Percentiles rank a stretch among this genome's conserved stretches.
Evolutionary conservation across 2,329 filamentous ascomycete species (phyloP).

Genomic region (Botrytis fabae): DNA sequence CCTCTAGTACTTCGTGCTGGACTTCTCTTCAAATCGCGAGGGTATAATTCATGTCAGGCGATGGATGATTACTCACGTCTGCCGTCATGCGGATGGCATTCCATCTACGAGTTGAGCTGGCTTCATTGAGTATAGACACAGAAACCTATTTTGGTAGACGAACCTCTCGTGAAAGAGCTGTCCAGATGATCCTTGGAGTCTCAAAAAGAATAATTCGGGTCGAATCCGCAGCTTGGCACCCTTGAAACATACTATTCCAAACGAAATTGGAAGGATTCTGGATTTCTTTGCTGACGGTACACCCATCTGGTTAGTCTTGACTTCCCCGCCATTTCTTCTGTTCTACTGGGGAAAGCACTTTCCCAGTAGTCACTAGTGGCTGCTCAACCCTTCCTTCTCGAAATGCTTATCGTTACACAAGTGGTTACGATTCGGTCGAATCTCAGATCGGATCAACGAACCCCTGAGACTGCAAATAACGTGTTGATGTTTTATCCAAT

Average conservation of each 20-base stretch:
- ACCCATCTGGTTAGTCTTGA: not conserved
- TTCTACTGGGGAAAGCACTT: not conserved
- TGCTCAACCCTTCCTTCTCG: not conserved
- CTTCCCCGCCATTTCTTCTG: not conserved
- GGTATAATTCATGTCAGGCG: not conserved
- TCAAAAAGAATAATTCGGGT: not conserved
- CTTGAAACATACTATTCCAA: not conserved
- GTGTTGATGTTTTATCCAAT: not conserved
- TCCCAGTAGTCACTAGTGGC: not conserved
- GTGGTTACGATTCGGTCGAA: not conserved
- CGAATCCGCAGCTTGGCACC: not conserved
- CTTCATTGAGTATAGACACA: not conserved
- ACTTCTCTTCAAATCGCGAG: not conserved
- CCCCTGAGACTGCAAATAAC: not conserved
- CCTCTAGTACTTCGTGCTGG: not conserved
- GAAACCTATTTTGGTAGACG: not conserved
- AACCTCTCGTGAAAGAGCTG: not conserved
- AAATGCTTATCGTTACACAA: not conserved
- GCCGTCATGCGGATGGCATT: not conserved
- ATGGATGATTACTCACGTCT: not conserved
- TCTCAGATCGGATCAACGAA: not conserved
- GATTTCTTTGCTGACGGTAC: not conserved
- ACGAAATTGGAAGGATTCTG: slow-evolving; percentile 7
- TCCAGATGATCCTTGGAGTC: not conserved
- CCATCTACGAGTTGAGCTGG: not conserved